phyloP scores from a whole-genome alignment of 2,329 filamentous ascomycete species.

The Aureobasidium vineae region DNA sequence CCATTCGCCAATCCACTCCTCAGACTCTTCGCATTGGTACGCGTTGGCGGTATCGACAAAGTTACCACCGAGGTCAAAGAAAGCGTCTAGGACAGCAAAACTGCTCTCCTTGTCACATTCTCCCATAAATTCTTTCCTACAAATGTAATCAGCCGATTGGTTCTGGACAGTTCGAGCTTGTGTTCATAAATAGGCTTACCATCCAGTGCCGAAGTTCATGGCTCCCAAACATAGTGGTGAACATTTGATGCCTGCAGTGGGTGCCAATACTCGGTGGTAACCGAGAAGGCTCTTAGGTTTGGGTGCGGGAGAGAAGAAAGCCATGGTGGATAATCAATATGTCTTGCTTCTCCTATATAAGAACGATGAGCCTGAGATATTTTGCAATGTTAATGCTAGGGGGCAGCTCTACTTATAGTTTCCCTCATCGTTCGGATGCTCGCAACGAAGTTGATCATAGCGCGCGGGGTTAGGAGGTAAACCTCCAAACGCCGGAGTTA shows the following conservation, averaged over 20 bases:
- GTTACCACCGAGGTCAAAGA: constrained; percentile 65
- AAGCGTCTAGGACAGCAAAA: constrained; percentile 66
- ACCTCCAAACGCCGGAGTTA: neutral
- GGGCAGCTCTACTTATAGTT: neutral
- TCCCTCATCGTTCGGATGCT: too few species aligned
- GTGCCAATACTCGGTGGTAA: constrained; percentile 29
- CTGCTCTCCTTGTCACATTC: constrained; percentile 61
- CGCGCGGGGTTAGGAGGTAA: neutral
- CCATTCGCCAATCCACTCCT: constrained; percentile 48
- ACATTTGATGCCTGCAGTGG: constrained; percentile 33
- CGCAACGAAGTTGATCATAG: neutral
- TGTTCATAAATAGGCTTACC: constrained; percentile 37
- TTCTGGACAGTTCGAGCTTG: neutral
- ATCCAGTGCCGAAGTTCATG: constrained; percentile 63
- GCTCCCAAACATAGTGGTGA: constrained; percentile 54
- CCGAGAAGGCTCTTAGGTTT: constrained; percentile 29
- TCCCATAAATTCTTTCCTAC: constrained; percentile 55
- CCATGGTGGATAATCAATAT: constrained; percentile 24
- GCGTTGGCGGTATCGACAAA: constrained; percentile 63
- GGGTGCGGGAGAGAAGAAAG: constrained; percentile 28
- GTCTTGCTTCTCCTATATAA: neutral
- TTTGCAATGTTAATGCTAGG: neutral
- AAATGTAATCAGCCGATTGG: neutral
- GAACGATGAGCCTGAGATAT: neutral
- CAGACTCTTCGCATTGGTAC: constrained; percentile 45